Evolutionary conservation across 352 stramenopile species (phyloP), one percentile per base, ranked within the genome.

Genomic region (Globisporangium camurandrum): DNA sequence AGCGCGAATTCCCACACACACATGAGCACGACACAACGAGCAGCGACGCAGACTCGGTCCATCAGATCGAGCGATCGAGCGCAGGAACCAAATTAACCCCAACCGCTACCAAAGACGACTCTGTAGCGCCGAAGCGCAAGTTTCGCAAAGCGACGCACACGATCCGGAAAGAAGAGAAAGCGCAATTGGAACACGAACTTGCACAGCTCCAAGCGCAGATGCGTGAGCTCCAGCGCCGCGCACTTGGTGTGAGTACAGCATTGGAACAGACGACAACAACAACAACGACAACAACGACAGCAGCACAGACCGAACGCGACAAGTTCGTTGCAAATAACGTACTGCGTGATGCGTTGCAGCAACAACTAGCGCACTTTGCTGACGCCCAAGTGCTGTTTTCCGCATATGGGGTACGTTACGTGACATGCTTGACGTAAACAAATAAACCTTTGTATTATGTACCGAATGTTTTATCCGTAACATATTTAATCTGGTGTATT

Each of bases 81-180:
- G 34, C 16, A 51, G 9, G 16, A 19, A 41, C 14, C 44, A 31
- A 4, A 47, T 17, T 26, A 20, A 34, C 3, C 30, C 17, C 16
- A 56, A 34, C 41, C 49, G 50, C 23, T 50, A 12, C 3, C 27
- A 28, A 23, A n/a, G n/a, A n/a, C n/a, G n/a, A n/a, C n/a, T n/a
- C n/a, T n/a, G n/a, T n/a, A n/a, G n/a, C n/a, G 3, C 31, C 41
- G 33, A 54, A 54, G 31, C 46, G 53, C 36, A 58, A 52, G 23
- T 58, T 43, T 27, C 51, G 51, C 36, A 58, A 58, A 31, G 51
- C 51, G 4, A 58, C 51, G 14, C 51, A 58, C 34, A 58, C 51
- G 0, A 30, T 58, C 12, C 54, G 54, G 14, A 61, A 61, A 57
- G 70, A 81, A 46, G 62, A 81, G 49, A 75, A 65, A 28, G 39